Evolutionary conservation across 768 basidiomycete species (phyloP).

Genomic region (Porphyrellus cyaneotinctus): DNA sequence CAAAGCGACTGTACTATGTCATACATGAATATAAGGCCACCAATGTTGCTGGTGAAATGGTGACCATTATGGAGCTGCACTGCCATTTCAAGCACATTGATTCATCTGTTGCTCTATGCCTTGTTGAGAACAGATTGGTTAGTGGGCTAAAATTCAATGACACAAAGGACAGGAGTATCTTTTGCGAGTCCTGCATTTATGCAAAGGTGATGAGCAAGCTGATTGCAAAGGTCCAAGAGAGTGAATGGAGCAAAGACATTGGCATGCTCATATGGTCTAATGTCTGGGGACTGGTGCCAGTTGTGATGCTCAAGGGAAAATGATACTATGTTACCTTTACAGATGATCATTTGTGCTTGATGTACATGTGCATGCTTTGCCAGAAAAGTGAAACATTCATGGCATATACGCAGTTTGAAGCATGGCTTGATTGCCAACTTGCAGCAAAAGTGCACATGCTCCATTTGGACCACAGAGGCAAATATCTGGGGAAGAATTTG

Average conservation of each 20-base stretch:
- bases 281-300: neutral
- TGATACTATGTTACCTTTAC: too few species aligned
- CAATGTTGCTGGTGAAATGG: too few species aligned
- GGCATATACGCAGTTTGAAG: too few species aligned
- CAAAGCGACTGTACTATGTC: neutral
- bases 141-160: too few species aligned
- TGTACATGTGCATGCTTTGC: neutral
- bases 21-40: too few species aligned
- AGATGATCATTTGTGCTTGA: neutral
- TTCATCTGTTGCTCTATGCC: neutral
- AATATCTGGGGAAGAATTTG: neutral
- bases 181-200: neutral
- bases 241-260: neutral
- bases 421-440: too few species aligned
- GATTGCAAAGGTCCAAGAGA: too few species aligned
- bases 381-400: too few species aligned
- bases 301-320: too few species aligned
- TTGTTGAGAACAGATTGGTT: too few species aligned
- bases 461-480: neutral
- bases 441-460: too few species aligned
- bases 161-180: neutral
- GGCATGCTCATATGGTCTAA: neutral
- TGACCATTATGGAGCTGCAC: slow-evolving; percentile 1
- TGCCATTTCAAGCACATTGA: neutral
- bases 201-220: neutral